Percentiles rank a stretch among this genome's conserved stretches.
Evolutionary conservation across 495 filamentous ascomycete genomes (phyloP).

Genomic region (Diplogelasinospora grovesii): DNA sequence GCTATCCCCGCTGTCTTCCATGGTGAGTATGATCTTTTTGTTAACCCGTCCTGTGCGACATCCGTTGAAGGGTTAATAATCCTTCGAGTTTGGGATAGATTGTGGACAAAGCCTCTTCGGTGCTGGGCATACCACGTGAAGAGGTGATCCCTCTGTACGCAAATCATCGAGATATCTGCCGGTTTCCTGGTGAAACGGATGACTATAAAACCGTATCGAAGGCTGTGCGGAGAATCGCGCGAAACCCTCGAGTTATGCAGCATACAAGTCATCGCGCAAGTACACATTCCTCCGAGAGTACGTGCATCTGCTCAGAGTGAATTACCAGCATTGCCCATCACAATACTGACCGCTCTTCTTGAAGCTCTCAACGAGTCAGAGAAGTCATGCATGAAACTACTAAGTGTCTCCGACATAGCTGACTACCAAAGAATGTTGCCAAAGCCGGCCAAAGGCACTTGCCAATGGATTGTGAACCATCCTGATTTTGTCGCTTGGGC

Average conservation of each 20-base stretch:
- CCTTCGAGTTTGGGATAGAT: too few species aligned
- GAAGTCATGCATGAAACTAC: constrained; percentile 13
- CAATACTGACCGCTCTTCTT: too few species aligned
- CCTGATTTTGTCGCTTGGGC: constrained; percentile 14
- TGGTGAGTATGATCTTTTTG: too few species aligned
- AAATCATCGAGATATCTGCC: constrained; percentile 2
- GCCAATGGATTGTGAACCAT: constrained; percentile 20
- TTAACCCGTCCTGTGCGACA: too few species aligned
- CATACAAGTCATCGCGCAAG: neutral
- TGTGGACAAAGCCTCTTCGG: neutral
- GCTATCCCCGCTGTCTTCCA: too few species aligned
- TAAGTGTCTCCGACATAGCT: constrained; percentile 10
- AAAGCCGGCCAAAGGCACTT: constrained; percentile 14
- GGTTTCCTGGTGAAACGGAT: neutral
- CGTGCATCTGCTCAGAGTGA: too few species aligned
- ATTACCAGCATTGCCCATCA: too few species aligned
- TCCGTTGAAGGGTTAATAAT: too few species aligned
- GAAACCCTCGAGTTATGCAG: too few species aligned
- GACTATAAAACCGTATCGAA: neutral
- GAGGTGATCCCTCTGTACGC: neutral
- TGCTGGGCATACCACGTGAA: neutral
- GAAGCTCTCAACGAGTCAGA: constrained; percentile 15
- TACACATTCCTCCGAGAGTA: constrained; percentile 1
- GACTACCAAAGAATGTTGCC: constrained; percentile 15
- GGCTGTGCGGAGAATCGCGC: neutral